Conservation (phyloP, 2,329 filamentous ascomycete genomes). For the Colletotrichum sp. region DNA sequence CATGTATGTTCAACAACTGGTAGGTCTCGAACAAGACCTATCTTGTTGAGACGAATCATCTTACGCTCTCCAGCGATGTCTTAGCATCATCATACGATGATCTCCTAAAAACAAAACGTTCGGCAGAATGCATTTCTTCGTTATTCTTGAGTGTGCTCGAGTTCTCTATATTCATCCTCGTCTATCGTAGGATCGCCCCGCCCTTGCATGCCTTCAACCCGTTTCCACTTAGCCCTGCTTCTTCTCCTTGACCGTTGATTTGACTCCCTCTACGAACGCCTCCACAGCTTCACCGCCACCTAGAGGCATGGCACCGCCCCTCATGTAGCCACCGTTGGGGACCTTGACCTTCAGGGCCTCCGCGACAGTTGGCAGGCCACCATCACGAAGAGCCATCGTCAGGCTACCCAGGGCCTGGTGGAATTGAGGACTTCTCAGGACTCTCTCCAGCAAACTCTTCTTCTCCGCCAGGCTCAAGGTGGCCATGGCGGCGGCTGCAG, state of each 20-base stretch:
- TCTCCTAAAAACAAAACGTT: background rate
- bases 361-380: constrained; percentile 86
- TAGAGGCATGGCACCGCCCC: constrained; percentile 79
- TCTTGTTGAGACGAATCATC: background rate
- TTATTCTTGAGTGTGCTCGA: background rate
- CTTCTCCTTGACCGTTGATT: constrained; percentile 73
- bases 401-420: constrained; percentile 84
- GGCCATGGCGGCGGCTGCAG: constrained; percentile 74
- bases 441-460: constrained; percentile 78
- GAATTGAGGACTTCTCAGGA: constrained; percentile 89
- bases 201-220: background rate
- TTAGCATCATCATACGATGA: background rate
- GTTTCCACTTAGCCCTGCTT: constrained; percentile 22
- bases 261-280: constrained; percentile 89
- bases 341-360: constrained; percentile 84
- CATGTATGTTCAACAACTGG: background rate
- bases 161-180: background rate
- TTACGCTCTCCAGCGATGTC: background rate
- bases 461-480: constrained; percentile 79
- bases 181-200: background rate
- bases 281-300: constrained; percentile 89
- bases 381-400: constrained; percentile 87
- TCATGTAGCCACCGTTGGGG: constrained; percentile 82
- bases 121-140: background rate
- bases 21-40: background rate